Conservation (phyloP, 106 monocot species). For the Vanilla planifolia region DNA sequence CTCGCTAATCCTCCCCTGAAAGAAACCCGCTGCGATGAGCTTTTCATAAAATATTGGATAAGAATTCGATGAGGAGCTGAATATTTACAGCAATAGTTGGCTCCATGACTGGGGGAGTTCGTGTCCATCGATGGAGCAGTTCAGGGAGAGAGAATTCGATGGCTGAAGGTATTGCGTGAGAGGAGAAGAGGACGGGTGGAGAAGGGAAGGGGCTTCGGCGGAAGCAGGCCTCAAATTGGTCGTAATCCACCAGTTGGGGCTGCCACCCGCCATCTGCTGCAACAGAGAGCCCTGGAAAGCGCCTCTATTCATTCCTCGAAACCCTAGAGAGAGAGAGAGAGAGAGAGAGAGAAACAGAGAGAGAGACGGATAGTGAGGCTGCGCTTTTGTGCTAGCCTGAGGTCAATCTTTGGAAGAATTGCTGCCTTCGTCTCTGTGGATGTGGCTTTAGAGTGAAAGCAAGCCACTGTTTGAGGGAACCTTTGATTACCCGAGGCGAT, state of each 20-base stretch:
- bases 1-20: conserved; percentile 52
- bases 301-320: conserved; percentile 42
- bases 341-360: too few relatives aligned
- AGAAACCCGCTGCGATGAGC: too few relatives aligned
- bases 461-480: conserved; percentile 5
- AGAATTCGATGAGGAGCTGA: too few relatives aligned
- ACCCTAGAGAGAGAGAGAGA: conserved; percentile 6
- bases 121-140: conserved; percentile 27
- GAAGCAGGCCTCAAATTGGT: conserved; percentile 20
- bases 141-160: conserved; percentile 10
- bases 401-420: conserved; percentile 9
- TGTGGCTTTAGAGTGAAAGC: conserved; percentile 17
- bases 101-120: conserved; percentile 69
- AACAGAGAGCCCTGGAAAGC: conserved; percentile 34
- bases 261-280: conserved; percentile 53
- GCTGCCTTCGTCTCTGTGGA: conserved; percentile 15
- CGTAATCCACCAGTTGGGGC: conserved; percentile 39
- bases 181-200: conserved; percentile 12
- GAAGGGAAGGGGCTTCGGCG: conserved; percentile 17
- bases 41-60: too few relatives aligned
- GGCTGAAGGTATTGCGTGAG: conserved; percentile 23
- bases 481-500: not conserved
- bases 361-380: too few relatives aligned
- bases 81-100: conserved; percentile 58
- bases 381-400: not conserved